A percentile compares a stretch with the other conserved stretches of the same genome.
Evolutionary conservation across 805 yeast species (phyloP).

Genomic region (Lipomyces chichibuensis): DNA sequence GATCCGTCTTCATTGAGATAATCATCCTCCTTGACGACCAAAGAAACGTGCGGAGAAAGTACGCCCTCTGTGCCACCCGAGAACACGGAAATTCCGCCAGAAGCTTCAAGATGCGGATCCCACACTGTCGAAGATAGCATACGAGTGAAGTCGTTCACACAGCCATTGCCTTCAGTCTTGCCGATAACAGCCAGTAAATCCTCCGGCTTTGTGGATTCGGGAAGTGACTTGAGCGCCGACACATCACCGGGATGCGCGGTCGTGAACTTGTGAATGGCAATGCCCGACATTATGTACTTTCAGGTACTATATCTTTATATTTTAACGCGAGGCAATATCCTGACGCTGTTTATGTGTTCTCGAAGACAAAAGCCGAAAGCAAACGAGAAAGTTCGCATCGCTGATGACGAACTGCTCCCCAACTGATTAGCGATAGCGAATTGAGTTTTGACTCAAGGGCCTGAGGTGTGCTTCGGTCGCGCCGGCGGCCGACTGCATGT

Average conservation of each 20-base stretch:
- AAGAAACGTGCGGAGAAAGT: conserved; percentile 33
- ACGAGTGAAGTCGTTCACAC: conserved; percentile 36
- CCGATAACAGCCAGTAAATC: conserved; percentile 33
- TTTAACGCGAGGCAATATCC: not conserved
- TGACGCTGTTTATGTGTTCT: not conserved
- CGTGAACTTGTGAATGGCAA: conserved; percentile 29
- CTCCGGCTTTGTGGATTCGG: conserved; percentile 19
- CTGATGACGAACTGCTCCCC: not conserved
- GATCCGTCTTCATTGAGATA: conserved; percentile 24
- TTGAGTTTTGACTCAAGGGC: not conserved
- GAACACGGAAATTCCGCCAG: conserved; percentile 32
- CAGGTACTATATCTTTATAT: not conserved
- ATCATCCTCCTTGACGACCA: conserved; percentile 29
- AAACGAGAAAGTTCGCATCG: not conserved
- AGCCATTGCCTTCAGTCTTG: conserved; percentile 36
- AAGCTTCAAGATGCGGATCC: conserved; percentile 33
- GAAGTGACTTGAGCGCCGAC: conserved; percentile 25
- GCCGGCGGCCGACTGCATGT: not conserved
- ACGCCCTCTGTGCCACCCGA: conserved; percentile 37
- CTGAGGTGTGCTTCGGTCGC: not conserved
- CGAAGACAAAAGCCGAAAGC: not conserved
- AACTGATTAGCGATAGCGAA: not conserved
- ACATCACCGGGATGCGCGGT: conserved; percentile 36
- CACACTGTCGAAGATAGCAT: conserved; percentile 35
- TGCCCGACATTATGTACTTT: conserved; percentile 28